Evolutionary conservation across 805 yeast species (phyloP), one percentile per base, ranked within the genome.

Genomic region (Ogataea henricii): DNA sequence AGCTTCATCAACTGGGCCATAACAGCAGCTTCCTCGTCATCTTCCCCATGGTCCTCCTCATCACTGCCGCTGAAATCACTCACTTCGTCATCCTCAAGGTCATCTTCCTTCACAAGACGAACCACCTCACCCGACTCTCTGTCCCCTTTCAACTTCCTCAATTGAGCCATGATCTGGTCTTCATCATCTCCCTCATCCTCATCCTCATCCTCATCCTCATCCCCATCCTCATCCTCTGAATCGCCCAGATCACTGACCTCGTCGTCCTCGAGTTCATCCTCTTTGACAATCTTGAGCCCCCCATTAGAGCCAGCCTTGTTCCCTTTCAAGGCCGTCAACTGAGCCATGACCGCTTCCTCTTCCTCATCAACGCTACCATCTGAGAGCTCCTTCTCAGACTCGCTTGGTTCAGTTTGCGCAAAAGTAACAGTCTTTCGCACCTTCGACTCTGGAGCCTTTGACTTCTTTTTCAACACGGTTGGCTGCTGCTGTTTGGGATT

Each of bases 1-100:
- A 87, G 64, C 1, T 92, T 92, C 14, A 89, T 71, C 58, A 85
- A 82, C 53, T 85, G 85, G 3, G 96, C 90, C 52, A 48, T 48
- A 7, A 48, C 52, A 12, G 63, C 88, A 6, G 27, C 40, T 13
- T 37, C 40, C n/a, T 25, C 60, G 83, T 87, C 45, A 27, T 32
- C 44, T 7, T 44, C 43, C 14, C 40, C 49, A 4, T 30, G 40
- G 30, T 51, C 52, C 6, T 50, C 54, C 12, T 40, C 47, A 12
- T 49, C 56, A 14, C 27, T 46, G 4, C n/a, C 47, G 4, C 14
- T 12, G 14, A 34, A 23, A 34, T 34, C 37, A 10, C 37, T 45
- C 14, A 51, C 29, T 12, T 54, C 59, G 18, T 42, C 49, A n/a
- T 42, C 48, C 6, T 43, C 49, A 4, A 48, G 22, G 3, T 52